phyloP scores from a whole-genome alignment of 306 rosid species.

The Carpinus fangiana region DNA sequence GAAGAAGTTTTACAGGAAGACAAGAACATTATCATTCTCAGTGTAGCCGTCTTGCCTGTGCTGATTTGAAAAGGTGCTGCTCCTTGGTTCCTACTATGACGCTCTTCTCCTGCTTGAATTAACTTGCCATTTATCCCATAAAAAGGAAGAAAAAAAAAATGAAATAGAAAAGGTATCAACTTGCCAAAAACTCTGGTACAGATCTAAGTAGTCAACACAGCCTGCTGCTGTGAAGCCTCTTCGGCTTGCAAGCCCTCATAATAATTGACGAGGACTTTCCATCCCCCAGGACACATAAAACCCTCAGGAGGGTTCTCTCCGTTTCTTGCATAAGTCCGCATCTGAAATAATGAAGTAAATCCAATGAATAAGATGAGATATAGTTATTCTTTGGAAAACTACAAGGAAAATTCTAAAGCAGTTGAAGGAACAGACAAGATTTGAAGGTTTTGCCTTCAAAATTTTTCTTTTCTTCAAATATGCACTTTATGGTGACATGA shows the following conservation, averaged over 20 bases:
- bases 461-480: not conserved
- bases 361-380: not conserved
- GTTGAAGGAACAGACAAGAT: not conserved
- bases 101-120: not conserved
- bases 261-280: slow-evolving; percentile 86
- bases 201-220: slow-evolving; percentile 59
- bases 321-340: slow-evolving; percentile 80
- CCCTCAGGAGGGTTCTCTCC: slow-evolving; percentile 96
- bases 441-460: not conserved
- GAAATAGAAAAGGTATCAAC: not conserved
- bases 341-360: slow-evolving; percentile 41
- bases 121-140: not conserved
- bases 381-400: not conserved
- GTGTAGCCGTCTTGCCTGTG: not conserved
- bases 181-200: slow-evolving; percentile 21
- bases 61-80: not conserved
- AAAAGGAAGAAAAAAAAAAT: not conserved
- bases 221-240: slow-evolving; percentile 57
- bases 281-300: slow-evolving; percentile 94
- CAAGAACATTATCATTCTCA: not conserved
- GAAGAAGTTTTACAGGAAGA: not conserved
- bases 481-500: not conserved
- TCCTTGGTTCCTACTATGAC: not conserved
- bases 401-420: not conserved
- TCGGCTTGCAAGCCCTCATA: slow-evolving; percentile 79